These are phyloP conservation scores for Fusarium agapanthi DNA, from an alignment of 2,329 filamentous ascomycete species.

Conservation along the genomic window DNA sequence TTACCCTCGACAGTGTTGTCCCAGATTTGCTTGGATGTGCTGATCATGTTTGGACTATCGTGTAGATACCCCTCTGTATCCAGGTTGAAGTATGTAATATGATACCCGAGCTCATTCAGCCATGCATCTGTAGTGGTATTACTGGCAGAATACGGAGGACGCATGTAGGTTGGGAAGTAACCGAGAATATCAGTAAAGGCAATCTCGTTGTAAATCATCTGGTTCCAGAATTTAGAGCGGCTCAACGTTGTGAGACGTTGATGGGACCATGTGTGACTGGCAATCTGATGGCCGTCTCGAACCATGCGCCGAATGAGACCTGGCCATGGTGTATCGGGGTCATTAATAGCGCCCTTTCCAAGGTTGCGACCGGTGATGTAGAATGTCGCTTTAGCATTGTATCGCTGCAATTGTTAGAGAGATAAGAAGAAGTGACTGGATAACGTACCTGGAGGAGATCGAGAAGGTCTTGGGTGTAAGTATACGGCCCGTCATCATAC, in stretches of 20 bases:
- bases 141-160: slow-evolving; percentile 58
- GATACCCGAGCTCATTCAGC: slow-evolving; percentile 60
- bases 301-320: slow-evolving; percentile 56
- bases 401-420: slow-evolving; percentile 32
- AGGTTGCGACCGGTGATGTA: slow-evolving; percentile 49
- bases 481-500: slow-evolving; percentile 57
- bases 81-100: slow-evolving; percentile 67
- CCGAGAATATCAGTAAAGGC: slow-evolving; percentile 53
- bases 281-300: slow-evolving; percentile 66
- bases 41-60: slow-evolving; percentile 57
- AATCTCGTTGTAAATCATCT: slow-evolving; percentile 56
- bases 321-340: slow-evolving; percentile 47
- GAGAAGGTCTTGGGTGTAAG: slow-evolving; percentile 54
- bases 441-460: slow-evolving; percentile 44
- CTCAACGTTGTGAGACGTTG: slow-evolving; percentile 51
- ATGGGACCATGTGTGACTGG: slow-evolving; percentile 61
- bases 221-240: slow-evolving; percentile 46
- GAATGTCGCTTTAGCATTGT: slow-evolving; percentile 52
- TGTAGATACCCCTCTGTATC: slow-evolving; percentile 70
- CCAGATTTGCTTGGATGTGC: slow-evolving; percentile 53
- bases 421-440: rapidly evolving
- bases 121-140: slow-evolving; percentile 50
- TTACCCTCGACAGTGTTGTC: slow-evolving; percentile 48
- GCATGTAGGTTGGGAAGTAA: slow-evolving; percentile 55
- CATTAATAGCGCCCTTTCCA: slow-evolving; percentile 55